A percentile compares a stretch with the other conserved stretches of the same genome.
Evolutionary conservation across 2,329 filamentous ascomycete species (phyloP).

Genomic region (Diaporthe longicolla): DNA sequence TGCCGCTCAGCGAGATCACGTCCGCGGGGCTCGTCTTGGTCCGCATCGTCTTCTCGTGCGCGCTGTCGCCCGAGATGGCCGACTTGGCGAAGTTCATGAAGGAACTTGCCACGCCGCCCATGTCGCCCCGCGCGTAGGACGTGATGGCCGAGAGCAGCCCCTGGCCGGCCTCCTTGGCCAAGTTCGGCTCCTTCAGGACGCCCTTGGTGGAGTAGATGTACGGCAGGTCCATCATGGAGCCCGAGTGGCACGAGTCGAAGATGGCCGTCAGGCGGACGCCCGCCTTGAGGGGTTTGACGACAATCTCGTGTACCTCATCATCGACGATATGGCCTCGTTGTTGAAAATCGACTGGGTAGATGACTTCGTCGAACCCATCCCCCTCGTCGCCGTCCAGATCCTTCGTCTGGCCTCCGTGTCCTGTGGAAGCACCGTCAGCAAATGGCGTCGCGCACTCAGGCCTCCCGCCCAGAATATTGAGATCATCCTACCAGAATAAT

Average conservation of each 20-base stretch:
- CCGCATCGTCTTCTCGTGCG: slow-evolving; percentile 83
- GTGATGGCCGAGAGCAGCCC: slow-evolving; percentile 80
- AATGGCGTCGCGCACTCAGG: not conserved
- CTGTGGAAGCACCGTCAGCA: slow-evolving; percentile 53
- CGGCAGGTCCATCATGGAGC: slow-evolving; percentile 81
- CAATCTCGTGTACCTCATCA: slow-evolving; percentile 82
- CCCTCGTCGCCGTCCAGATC: slow-evolving; percentile 83
- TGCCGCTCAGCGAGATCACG: slow-evolving; percentile 98
- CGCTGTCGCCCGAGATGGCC: slow-evolving; percentile 81
- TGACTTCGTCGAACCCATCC: slow-evolving; percentile 83
- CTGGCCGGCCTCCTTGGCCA: slow-evolving; percentile 83
- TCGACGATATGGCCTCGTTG: slow-evolving; percentile 81
- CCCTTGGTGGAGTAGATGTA: slow-evolving; percentile 87
- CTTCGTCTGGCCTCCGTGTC: slow-evolving; percentile 82
- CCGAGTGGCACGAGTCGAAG: slow-evolving; percentile 86
- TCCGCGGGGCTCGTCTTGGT: slow-evolving; percentile 96
- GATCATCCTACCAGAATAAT: slow-evolving; percentile 73
- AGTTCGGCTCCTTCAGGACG: slow-evolving; percentile 84
- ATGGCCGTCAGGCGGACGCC: slow-evolving; percentile 89
- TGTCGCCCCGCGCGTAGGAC: slow-evolving; percentile 86
- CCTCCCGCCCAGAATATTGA: fast-evolving
- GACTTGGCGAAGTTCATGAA: slow-evolving; percentile 91
- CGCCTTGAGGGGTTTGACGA: slow-evolving; percentile 82
- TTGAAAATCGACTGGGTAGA: slow-evolving; percentile 83
- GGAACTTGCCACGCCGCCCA: slow-evolving; percentile 83